Evolutionary conservation across 208 protist genomes (phyloP), one percentile per base, ranked within the genome.

Genomic region (Novymonas esmeraldas): DNA sequence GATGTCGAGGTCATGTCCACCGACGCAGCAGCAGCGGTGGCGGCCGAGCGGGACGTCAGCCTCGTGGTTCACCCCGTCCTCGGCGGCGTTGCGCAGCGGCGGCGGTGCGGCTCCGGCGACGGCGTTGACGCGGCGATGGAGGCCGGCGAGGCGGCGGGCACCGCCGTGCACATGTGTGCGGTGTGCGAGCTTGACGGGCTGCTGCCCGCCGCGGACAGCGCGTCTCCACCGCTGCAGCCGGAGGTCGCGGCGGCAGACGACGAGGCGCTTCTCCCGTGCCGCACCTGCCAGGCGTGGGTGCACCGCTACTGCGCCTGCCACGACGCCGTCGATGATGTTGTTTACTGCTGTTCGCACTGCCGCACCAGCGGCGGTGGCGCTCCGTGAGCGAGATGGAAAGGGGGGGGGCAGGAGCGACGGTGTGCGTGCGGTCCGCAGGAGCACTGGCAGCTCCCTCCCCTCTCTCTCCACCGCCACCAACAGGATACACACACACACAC

Each of bases 181-280:
- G 64, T 86, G 39, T 86, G 81, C 38, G 81, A 86, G 66, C 77
- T 86, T 20, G 57, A 64, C 10, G 78, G 73, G 2, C 44, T 76
- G 0, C 28, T 70, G 39, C 31, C 29, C 1, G 14, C 1, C 0
- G 24, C 20, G 55, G 22, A 29, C 13, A 34, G 5, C 26, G 6
- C 6, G 3, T 39, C 44, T 31, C n/a, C n/a, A n/a, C n/a, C n/a
- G n/a, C n/a, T n/a, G n/a, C n/a, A n/a, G n/a, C n/a, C n/a, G n/a
- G 41, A 16, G 20, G 2, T 22, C 50, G 39, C 45, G 26, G 24
- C 10, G 45, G 24, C 16, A 16, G 62, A 42, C 10, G 65, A 75
- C 6, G 70, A 74, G 26, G 49, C 6, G 3, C 50, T 83, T 16
- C 49, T 68, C n/a, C 46, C 29, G 3, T 83, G 78, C n/a, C 26